These are phyloP conservation scores for Mycocentrospora acerina DNA, from an alignment of 2,329 filamentous ascomycete species.

Conservation along the genomic window DNA sequence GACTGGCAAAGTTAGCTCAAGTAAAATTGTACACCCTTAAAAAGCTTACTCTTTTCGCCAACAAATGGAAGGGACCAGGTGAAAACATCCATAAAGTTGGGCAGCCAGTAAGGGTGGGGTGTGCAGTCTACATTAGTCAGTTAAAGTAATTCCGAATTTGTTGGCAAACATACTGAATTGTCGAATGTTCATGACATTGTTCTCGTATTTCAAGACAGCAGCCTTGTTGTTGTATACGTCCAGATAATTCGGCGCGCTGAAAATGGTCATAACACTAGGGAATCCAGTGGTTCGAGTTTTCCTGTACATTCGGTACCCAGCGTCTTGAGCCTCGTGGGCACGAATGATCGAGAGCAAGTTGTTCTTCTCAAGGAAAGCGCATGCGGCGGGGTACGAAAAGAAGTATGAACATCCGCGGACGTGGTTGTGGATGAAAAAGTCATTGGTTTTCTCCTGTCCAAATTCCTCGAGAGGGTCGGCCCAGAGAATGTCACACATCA, in stretches of 20 bases:
- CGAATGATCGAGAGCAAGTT: slow-evolving; percentile 96
- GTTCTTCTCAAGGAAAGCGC: slow-evolving; percentile 98
- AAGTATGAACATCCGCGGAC: slow-evolving; percentile 99
- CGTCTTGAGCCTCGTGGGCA: slow-evolving; percentile 97
- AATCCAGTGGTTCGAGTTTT: slow-evolving; percentile 98
- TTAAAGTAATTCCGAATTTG: not conserved
- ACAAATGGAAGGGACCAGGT: slow-evolving; percentile 99
- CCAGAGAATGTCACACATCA: slow-evolving; percentile 99
- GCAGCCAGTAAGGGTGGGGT: slow-evolving; percentile 97
- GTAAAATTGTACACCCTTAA: not conserved
- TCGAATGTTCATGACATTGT: slow-evolving; percentile 99
- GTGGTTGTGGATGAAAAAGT: slow-evolving; percentile 98
- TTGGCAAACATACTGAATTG: slow-evolving; percentile 68
- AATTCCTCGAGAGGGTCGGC: slow-evolving; percentile 98
- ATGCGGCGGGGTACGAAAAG: slow-evolving; percentile 97
- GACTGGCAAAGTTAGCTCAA: slow-evolving; percentile 48
- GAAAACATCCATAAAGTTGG: slow-evolving; percentile 99
- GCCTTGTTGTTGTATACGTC: slow-evolving; percentile 99
- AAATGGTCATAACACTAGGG: slow-evolving; percentile 99
- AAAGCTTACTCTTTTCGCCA: slow-evolving; percentile 71
- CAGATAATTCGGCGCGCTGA: slow-evolving; percentile 97
- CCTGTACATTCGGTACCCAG: slow-evolving; percentile 97
- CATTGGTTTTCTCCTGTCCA: slow-evolving; percentile 95
- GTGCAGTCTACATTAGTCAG: slow-evolving; percentile 68
- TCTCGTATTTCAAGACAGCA: slow-evolving; percentile 97